A percentile compares a stretch with the other conserved stretches of the same genome.
phyloP scores from a whole-genome alignment of 768 basidiomycete species.

The Tulasnella sp. region DNA sequence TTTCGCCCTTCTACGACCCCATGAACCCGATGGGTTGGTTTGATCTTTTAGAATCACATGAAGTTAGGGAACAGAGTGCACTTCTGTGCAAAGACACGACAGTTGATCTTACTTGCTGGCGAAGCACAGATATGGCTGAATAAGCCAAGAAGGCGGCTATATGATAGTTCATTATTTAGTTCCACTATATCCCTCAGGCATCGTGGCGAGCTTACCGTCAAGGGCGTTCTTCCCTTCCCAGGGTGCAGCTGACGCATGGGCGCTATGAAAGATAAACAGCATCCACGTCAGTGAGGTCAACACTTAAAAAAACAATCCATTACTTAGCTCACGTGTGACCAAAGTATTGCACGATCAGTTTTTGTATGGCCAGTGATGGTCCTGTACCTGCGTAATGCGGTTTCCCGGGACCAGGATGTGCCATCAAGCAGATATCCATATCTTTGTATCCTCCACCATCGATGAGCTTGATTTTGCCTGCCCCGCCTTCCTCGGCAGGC shows the following conservation, averaged over 20 bases:
- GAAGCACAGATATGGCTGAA: slow-evolving; percentile 60
- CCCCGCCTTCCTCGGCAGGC: slow-evolving; percentile 72
- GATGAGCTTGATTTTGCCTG: slow-evolving; percentile 59
- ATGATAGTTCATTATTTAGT: neutral
- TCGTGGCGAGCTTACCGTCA: slow-evolving; percentile 35
- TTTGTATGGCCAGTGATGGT: slow-evolving; percentile 50
- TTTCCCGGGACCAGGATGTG: slow-evolving; percentile 77
- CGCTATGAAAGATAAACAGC: slow-evolving; percentile 32
- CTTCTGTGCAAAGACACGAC: neutral
- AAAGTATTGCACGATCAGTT: slow-evolving; percentile 49
- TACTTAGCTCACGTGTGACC: slow-evolving; percentile 72
- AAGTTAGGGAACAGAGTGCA: neutral
- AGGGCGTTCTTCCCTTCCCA: slow-evolving; percentile 84
- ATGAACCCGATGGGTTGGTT: slow-evolving; percentile 68
- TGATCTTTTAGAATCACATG: slow-evolving; percentile 20
- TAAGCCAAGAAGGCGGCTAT: slow-evolving; percentile 68
- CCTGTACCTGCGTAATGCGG: slow-evolving; percentile 53
- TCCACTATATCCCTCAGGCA: neutral
- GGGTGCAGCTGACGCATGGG: slow-evolving; percentile 69
- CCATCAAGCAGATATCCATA: slow-evolving; percentile 74
- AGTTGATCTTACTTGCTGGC: slow-evolving; percentile 56
- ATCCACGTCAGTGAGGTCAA: too few relatives aligned
- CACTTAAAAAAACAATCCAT: too few relatives aligned
- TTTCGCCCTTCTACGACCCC: slow-evolving; percentile 61
- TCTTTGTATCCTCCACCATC: slow-evolving; percentile 60